A percentile compares a stretch with the other conserved stretches of the same genome.
Evolutionary conservation across 495 filamentous ascomycete genomes (phyloP).

Genomic region (Copromyces sp.): DNA sequence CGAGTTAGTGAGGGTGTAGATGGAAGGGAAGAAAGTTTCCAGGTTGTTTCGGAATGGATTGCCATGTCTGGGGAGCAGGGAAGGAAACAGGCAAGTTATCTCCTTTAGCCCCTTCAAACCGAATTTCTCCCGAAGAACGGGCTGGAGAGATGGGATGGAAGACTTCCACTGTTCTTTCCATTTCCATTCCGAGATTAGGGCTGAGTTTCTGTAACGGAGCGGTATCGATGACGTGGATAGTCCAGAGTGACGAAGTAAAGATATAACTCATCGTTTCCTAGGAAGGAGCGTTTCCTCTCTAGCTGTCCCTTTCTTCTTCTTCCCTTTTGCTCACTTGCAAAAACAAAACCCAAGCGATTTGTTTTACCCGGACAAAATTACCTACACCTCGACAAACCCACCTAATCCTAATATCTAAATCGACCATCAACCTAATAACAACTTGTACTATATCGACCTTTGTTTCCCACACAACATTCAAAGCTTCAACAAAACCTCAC

Average conservation of each 20-base stretch:
- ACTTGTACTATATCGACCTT: not conserved
- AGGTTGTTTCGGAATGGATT: not conserved
- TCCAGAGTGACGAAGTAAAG: not conserved
- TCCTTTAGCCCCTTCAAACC: not conserved
- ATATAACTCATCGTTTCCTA: not conserved
- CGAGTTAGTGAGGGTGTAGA: not conserved
- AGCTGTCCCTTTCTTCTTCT: not conserved
- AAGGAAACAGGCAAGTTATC: not conserved
- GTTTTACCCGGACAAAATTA: not conserved
- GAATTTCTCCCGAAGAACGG: not conserved
- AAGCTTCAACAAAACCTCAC: not conserved
- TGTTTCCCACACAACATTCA: not conserved
- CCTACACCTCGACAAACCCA: not conserved
- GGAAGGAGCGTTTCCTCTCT: not conserved
- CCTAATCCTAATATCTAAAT: not conserved
- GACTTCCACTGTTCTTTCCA: not conserved
- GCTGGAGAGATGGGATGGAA: not conserved
- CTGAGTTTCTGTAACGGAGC: not conserved
- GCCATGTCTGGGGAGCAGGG: not conserved
- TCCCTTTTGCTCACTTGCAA: not conserved
- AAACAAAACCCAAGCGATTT: not conserved
- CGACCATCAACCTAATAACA: not conserved
- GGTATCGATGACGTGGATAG: not conserved
- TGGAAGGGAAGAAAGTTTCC: not conserved
- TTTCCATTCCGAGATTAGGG: not conserved